Evolutionary conservation across 2,329 filamentous ascomycete species (phyloP), one percentile per base, ranked within the genome.

Genomic region (Sclerotinia borealis): DNA sequence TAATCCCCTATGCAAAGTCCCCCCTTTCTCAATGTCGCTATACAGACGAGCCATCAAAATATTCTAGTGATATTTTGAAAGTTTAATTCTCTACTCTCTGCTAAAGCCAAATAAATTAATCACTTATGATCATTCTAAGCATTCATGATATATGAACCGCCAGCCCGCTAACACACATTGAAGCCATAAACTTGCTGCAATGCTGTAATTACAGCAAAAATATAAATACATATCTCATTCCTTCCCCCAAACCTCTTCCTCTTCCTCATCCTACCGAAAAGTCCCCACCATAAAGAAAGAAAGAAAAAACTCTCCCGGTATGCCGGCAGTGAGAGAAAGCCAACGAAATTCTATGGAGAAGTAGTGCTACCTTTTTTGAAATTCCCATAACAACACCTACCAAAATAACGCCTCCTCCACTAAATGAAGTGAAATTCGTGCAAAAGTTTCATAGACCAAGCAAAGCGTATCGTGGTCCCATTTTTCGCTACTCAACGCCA

Each of bases 401-500:
- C 49, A 60, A 29, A 56, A 37, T 56, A 68, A 68, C 69, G 67
- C 70, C 69, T 61, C 66, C 54, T 48, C 65, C 67, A 58, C 63
- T 65, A 48, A 49, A 45, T 45, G 52, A 59, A 43, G 31, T 39
- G 43, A 43, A 65, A 59, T 64, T 65, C 66, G 56, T 70, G 55
- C 59, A 49, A 61, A 62, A n/a, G 52, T 52, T 58, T 63, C 39
- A 37, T 59, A 64, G 50, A 63, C 66, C 54, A 66, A 51, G 48
- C 50, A 47, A 59, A 59, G 61, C 45, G 25, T 59, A 58, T 63
- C 52, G 43, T 62, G 50, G 58, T 50, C 48, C 54, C 25, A 19
- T 37, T 68, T 69, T 69, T 68, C 67, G 67, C 67, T 66, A 62
- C 66, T 67, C 54, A 60, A 65, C 70, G 67, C 70, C 68, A 64